Evolutionary conservation across 306 rosid genomes (phyloP).

Genomic region (Clitoria ternatea): DNA sequence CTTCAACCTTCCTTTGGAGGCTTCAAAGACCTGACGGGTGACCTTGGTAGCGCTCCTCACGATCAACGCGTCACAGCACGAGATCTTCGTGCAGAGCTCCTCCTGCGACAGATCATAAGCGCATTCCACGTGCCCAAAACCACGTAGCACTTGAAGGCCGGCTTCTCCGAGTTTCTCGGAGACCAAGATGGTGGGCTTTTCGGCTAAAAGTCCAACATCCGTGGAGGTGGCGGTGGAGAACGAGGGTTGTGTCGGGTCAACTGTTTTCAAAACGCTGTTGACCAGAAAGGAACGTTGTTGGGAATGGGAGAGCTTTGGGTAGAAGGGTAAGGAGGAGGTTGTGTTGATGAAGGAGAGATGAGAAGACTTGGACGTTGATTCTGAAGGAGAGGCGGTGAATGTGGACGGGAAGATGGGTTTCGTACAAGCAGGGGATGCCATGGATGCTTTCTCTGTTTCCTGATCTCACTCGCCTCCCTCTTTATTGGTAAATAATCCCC

Average conservation of each 20-base stretch:
- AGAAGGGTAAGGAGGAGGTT: slow-evolving; percentile 16
- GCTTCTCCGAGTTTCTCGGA: slow-evolving; percentile 90
- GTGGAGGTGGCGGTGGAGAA: neutral
- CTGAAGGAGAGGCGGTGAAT: neutral
- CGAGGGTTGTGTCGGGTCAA: neutral
- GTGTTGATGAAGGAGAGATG: slow-evolving; percentile 41
- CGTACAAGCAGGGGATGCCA: slow-evolving; percentile 52
- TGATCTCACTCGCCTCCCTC: neutral
- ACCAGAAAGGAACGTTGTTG: slow-evolving; percentile 18
- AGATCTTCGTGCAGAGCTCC: slow-evolving; percentile 64
- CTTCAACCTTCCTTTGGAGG: slow-evolving; percentile 63
- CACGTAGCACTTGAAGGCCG: slow-evolving; percentile 53
- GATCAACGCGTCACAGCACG: slow-evolving; percentile 67
- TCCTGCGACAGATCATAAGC: slow-evolving; percentile 50
- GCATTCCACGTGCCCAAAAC: slow-evolving; percentile 64
- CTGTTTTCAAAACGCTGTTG: slow-evolving; percentile 37
- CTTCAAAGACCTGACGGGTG: slow-evolving; percentile 60
- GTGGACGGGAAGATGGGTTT: slow-evolving; percentile 29
- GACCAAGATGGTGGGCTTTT: slow-evolving; percentile 55
- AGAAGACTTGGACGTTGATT: slow-evolving; percentile 16
- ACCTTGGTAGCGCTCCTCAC: slow-evolving; percentile 91
- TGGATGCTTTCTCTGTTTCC: slow-evolving; percentile 7
- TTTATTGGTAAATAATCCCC: neutral
- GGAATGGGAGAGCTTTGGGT: slow-evolving; percentile 19
- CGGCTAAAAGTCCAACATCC: neutral